phyloP scores from a whole-genome alignment of 805 yeast species.

The Pichia nanzhaoensis region DNA sequence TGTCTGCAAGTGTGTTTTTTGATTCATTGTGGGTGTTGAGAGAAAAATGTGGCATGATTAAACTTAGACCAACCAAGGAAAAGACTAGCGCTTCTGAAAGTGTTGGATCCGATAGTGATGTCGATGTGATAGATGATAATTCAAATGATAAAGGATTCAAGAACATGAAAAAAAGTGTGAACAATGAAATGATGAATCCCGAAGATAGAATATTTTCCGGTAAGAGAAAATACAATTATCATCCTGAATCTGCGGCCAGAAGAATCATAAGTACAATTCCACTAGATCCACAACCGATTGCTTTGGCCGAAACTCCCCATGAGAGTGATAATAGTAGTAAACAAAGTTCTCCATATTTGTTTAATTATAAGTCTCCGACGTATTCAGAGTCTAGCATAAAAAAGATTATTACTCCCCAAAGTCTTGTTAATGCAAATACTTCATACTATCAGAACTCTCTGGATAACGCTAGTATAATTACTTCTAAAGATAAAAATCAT shows the following conservation, averaged over 20 bases:
- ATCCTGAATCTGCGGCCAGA: conserved; percentile 69
- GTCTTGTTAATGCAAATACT: conserved; percentile 11
- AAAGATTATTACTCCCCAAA: conserved; percentile 11
- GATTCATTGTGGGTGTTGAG: conserved; percentile 82
- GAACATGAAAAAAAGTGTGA: conserved; percentile 22
- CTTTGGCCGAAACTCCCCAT: conserved; percentile 25
- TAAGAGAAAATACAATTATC: conserved; percentile 21
- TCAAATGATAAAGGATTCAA: conserved; percentile 13
- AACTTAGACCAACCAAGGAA: conserved; percentile 36
- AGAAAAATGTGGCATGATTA: conserved; percentile 83
- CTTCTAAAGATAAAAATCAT: background rate
- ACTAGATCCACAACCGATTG: conserved; percentile 74
- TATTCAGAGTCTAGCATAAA: conserved; percentile 2
- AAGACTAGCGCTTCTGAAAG: conserved; percentile 8
- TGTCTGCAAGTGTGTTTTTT: conserved; percentile 90
- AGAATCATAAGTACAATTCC: conserved; percentile 74
- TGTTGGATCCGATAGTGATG: conserved; percentile 16
- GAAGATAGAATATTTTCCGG: conserved; percentile 14
- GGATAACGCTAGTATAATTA: background rate
- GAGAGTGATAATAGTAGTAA: conserved; percentile 13
- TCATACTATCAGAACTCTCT: conserved; percentile 9
- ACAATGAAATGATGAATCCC: conserved; percentile 1
- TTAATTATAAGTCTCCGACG: conserved; percentile 13
- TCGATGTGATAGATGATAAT: conserved; percentile 11
- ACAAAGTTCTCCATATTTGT: conserved; percentile 15